Percentiles rank a stretch among this genome's conserved stretches.
Evolutionary conservation across 768 basidiomycete genomes (phyloP).

Genomic region (Coprinopsis marcescibilis): DNA sequence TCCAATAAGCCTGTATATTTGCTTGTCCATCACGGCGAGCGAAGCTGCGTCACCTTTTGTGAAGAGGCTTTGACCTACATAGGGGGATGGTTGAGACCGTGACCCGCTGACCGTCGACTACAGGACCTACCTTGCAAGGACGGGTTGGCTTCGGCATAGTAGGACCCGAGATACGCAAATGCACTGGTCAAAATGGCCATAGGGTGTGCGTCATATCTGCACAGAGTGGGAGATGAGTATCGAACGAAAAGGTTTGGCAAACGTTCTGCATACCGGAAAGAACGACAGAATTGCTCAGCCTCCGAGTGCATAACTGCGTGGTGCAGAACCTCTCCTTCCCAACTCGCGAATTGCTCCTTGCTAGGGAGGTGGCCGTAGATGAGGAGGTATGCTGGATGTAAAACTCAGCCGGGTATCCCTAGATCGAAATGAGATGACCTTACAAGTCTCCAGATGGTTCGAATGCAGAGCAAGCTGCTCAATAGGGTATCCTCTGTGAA

Average conservation of each 20-base stretch:
- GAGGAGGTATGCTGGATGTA: slow-evolving; percentile 63
- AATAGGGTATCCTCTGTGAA: slow-evolving; percentile 81
- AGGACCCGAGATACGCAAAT: slow-evolving; percentile 83
- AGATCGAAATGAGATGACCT: slow-evolving; percentile 1
- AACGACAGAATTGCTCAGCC: slow-evolving; percentile 61
- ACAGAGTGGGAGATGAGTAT: neutral
- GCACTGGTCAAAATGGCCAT: slow-evolving; percentile 88
- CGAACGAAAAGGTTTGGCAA: neutral
- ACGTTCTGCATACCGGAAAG: slow-evolving; percentile 45
- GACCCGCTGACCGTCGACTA: neutral
- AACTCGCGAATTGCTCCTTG: slow-evolving; percentile 50
- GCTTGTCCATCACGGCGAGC: slow-evolving; percentile 82
- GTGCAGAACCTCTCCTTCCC: slow-evolving; percentile 72
- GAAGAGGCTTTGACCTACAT: slow-evolving; percentile 68
- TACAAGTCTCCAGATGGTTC: slow-evolving; percentile 68
- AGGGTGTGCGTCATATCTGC: slow-evolving; percentile 87
- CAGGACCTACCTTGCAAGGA: slow-evolving; percentile 70
- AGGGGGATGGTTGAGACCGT: neutral
- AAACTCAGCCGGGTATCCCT: neutral
- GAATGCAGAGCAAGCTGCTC: slow-evolving; percentile 82
- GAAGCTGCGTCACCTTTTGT: slow-evolving; percentile 63
- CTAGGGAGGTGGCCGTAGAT: slow-evolving; percentile 82
- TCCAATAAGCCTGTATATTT: slow-evolving; percentile 83
- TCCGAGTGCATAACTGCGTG: slow-evolving; percentile 68
- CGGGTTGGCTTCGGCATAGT: slow-evolving; percentile 85